Evolutionary conservation across 2,329 filamentous ascomycete species (phyloP).

Genomic region (Colletotrichum camelliae): DNA sequence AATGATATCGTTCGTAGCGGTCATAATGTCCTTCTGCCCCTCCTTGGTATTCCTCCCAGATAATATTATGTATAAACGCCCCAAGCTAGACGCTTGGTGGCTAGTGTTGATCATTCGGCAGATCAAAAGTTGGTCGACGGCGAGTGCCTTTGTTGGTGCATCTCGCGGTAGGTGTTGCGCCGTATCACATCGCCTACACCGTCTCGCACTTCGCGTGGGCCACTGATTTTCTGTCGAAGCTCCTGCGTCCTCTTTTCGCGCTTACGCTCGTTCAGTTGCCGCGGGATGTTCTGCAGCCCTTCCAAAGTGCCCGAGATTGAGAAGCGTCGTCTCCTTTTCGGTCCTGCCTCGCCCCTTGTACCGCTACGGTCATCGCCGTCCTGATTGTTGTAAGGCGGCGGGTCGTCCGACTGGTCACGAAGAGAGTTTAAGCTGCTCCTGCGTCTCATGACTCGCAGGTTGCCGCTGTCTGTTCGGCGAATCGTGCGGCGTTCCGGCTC

Average conservation of each 20-base stretch:
- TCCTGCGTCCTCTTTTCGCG: constrained; percentile 64
- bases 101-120: background rate
- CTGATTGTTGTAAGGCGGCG: constrained; percentile 38
- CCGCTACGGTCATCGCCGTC: constrained; percentile 19
- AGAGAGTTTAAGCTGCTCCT: constrained; percentile 54
- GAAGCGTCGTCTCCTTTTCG: constrained; percentile 32
- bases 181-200: constrained; percentile 63
- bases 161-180: constrained; percentile 43
- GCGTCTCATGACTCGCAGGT: constrained; percentile 62
- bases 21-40: background rate
- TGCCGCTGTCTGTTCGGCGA: constrained; percentile 63
- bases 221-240: constrained; percentile 65
- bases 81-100: background rate
- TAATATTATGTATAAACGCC: background rate
- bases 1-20: constrained; percentile 10
- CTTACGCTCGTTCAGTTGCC: constrained; percentile 61
- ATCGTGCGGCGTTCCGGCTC: constrained; percentile 62
- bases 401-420: constrained; percentile 25
- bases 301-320: constrained; percentile 55
- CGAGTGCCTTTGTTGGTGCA: constrained; percentile 19
- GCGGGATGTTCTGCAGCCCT: constrained; percentile 57
- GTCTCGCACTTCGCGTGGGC: constrained; percentile 62
- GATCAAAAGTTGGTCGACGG: constrained; percentile 19
- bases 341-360: constrained; percentile 28
- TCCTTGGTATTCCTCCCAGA: background rate